Conservation (phyloP, 2,329 filamentous ascomycete genomes). For the Penicillium psychrosexuale region DNA sequence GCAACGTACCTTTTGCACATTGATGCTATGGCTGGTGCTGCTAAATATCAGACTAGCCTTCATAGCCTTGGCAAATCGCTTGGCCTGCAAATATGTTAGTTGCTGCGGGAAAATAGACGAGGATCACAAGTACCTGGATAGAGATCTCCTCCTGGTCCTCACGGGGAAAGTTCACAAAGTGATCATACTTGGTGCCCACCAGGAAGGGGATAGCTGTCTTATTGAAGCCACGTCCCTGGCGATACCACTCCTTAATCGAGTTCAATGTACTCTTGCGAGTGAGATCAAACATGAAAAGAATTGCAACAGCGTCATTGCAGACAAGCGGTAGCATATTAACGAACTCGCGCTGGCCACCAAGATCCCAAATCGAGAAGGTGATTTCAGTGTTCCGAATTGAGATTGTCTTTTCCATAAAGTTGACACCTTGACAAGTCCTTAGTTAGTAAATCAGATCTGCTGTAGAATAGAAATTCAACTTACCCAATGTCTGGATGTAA, state of each 20-base stretch:
- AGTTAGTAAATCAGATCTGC: background rate
- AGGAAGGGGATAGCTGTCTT: conserved; percentile 99
- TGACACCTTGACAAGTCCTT: conserved; percentile 64
- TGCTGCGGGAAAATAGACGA: background rate
- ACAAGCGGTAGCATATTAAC: conserved; percentile 99
- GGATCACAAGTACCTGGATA: conserved; percentile 65
- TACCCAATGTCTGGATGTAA: conserved; percentile 94
- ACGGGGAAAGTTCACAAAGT: conserved; percentile 96
- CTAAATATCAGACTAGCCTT: conserved; percentile 96
- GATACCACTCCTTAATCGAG: conserved; percentile 99
- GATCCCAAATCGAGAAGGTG: conserved; percentile 98
- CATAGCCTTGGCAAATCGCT: conserved; percentile 97
- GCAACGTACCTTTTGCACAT: conserved; percentile 84
- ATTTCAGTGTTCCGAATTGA: conserved; percentile 99
- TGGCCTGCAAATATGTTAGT: conserved; percentile 59
- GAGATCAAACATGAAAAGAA: conserved; percentile 99
- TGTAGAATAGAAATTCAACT: conserved; percentile 16
- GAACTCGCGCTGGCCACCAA: conserved; percentile 96
- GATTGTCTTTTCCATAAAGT: conserved; percentile 99
- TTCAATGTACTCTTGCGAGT: conserved; percentile 98
- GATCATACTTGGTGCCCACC: conserved; percentile 97
- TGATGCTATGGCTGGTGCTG: conserved; percentile 98
- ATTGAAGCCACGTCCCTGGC: conserved; percentile 96
- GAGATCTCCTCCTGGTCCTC: conserved; percentile 99
- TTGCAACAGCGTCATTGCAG: conserved; percentile 97